Evolutionary conservation across 2,329 filamentous ascomycete species (phyloP).

Genomic region (Coniosporium tulheliwenetii): DNA sequence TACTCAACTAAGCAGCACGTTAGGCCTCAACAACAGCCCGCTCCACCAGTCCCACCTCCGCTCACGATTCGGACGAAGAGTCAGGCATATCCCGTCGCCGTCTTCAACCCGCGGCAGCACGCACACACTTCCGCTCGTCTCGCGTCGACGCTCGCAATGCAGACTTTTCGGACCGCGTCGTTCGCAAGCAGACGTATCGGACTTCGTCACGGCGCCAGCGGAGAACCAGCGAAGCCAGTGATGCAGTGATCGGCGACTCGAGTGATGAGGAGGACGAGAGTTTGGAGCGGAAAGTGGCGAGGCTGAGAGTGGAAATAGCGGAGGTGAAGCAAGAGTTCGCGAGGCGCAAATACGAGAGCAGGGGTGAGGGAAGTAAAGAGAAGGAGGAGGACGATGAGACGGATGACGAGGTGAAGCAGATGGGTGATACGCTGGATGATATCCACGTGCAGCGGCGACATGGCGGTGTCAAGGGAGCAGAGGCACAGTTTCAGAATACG

Average conservation of each 20-base stretch:
- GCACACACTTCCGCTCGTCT: slow-evolving; percentile 61
- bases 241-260: slow-evolving; percentile 52
- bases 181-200: slow-evolving; percentile 63
- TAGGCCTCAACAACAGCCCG: background rate
- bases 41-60: slow-evolving; percentile 21
- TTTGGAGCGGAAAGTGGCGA: slow-evolving; percentile 62
- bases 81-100: slow-evolving; percentile 57
- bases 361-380: slow-evolving; percentile 22
- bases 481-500: slow-evolving; percentile 18
- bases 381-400: slow-evolving; percentile 20
- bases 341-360: slow-evolving; percentile 26
- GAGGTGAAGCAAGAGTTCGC: slow-evolving; percentile 43
- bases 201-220: slow-evolving; percentile 53
- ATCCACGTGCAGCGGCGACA: slow-evolving; percentile 29
- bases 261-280: slow-evolving; percentile 70
- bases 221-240: slow-evolving; percentile 36
- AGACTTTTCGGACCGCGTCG: slow-evolving; percentile 85
- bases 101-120: slow-evolving; percentile 63
- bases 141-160: slow-evolving; percentile 62
- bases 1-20: background rate
- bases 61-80: slow-evolving; percentile 33
- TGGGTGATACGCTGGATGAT: slow-evolving; percentile 51
- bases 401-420: slow-evolving; percentile 45
- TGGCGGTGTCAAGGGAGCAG: slow-evolving; percentile 17
- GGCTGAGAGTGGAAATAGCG: slow-evolving; percentile 69